These are phyloP conservation scores for Plectosphaerella cucumerina DNA, from an alignment of 2,329 filamentous ascomycete genomes.

Conservation along the genomic window DNA sequence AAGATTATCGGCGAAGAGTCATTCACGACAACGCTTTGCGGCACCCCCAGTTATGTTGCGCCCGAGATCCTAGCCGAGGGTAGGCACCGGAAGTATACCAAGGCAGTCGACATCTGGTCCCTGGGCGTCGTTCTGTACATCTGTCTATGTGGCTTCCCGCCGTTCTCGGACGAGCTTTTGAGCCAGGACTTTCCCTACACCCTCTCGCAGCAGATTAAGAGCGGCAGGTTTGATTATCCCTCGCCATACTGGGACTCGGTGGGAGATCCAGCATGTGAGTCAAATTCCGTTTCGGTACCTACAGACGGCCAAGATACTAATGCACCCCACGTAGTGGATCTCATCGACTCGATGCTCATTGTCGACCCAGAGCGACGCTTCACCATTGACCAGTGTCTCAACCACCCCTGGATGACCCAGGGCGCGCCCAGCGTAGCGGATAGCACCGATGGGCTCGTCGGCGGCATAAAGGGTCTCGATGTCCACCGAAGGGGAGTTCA, in stretches of 20 bases:
- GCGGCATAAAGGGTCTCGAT: constrained; percentile 77
- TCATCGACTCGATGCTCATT: constrained; percentile 93
- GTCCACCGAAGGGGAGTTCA: constrained; percentile 76
- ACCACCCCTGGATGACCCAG: constrained; percentile 83
- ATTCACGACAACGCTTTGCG: constrained; percentile 93
- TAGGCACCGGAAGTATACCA: constrained; percentile 82
- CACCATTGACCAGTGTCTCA: constrained; percentile 84
- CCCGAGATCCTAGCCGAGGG: constrained; percentile 88
- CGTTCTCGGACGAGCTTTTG: constrained; percentile 92
- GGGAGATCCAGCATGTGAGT: constrained; percentile 71
- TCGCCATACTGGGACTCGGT: constrained; percentile 94
- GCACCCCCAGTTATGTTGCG: constrained; percentile 95
- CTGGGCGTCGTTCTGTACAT: constrained; percentile 98
- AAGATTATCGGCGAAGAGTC: constrained; percentile 99
- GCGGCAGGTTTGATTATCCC: constrained; percentile 87
- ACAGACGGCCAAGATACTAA: not conserved
- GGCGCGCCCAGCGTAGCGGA: constrained; percentile 62
- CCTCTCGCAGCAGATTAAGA: constrained; percentile 84
- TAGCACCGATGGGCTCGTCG: constrained; percentile 88
- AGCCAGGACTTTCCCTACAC: constrained; percentile 78
- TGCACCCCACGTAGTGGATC: constrained; percentile 52
- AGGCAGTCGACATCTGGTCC: constrained; percentile 94
- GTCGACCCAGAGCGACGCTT: constrained; percentile 81
- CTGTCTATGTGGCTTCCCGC: constrained; percentile 92
- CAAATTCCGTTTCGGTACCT: not conserved